Conservation (phyloP, 1,284 basidiomycete species). For the Fomitopsis betulina region DNA sequence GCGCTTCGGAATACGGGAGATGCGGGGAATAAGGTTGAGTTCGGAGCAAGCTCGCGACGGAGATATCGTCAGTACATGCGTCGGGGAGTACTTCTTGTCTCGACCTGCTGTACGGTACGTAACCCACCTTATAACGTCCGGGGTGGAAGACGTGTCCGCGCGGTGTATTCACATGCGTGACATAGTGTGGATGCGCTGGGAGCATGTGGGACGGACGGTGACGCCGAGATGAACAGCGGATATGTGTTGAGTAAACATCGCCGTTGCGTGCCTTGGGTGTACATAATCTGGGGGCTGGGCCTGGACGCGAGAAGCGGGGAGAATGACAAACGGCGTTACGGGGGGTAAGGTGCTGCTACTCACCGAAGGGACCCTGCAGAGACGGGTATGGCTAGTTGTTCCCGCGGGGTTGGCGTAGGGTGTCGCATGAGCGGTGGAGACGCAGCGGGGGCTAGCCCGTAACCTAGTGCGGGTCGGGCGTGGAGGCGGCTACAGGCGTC, state of each 20-base stretch:
- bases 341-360: not conserved
- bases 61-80: too few species aligned
- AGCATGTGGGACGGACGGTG: not conserved
- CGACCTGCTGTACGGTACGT: too few species aligned
- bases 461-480: too few species aligned
- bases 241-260: not conserved
- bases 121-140: not conserved
- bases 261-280: not conserved
- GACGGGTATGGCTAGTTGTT: not conserved
- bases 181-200: not conserved
- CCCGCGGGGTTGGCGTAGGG: not conserved
- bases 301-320: not conserved
- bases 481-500: not conserved
- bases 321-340: not conserved
- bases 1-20: too few species aligned
- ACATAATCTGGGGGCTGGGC: not conserved
- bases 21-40: too few species aligned
- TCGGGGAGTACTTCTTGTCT: too few species aligned
- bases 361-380: not conserved
- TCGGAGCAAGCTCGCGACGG: too few species aligned
- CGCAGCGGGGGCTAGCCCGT: too few species aligned
- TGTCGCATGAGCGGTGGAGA: not conserved
- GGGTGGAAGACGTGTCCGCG: not conserved
- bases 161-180: not conserved
- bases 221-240: not conserved